Base-by-base conservation (phyloP, 768 basidiomycete genomes). In the Auriscalpium vulgare region DNA sequence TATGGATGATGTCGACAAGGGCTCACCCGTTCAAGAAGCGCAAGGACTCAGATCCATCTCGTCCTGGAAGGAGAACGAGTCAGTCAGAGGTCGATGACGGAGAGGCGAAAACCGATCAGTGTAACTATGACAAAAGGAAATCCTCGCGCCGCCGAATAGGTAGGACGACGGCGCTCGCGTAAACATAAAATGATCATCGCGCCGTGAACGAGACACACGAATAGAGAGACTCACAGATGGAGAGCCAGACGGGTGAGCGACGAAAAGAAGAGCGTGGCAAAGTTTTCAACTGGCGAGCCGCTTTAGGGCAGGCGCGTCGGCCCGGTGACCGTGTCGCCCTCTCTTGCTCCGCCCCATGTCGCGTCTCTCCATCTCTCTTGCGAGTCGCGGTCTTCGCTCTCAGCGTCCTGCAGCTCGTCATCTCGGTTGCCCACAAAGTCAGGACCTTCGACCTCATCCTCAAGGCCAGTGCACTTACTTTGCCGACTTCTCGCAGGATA, bases 71-170 rank as follows among this genome's bases (percentile, higher is more conserved):
- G 54, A 29, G 7, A 29, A 29, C 1, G 29, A 29, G 4, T 29
- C 29, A 29, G 29, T 29, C 29, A 29, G 29, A 29, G 29, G 29
- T 29, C 29, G 29, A 29, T 29, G 29, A 14, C 17, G 29, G 40
- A 37, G 37, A 37, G 45, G 47, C 16, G 16, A 10, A 61, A 71
- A 78, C 79, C 74, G 77, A 80, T 90, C 88, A 89, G 88, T 85
- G 88, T 90, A 89, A 89, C 88, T 88, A 90, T 90, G 88, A 90
- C 88, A 86, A 79, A 75, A 78, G 75, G 47, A 68, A 68, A 75
- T 72, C 86, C 82, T 77, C 60, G 81, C 70, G 66, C 69, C 75
- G 69, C 70, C 66, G 71, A 74, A 75, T 74, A 78, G 79, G 81
- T 81, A 70, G 74, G 66, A 62, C 68, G 68, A 67, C 69, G 73